Base-by-base conservation (phyloP, 2,329 filamentous ascomycete species). In the Cercospora sojina region DNA sequence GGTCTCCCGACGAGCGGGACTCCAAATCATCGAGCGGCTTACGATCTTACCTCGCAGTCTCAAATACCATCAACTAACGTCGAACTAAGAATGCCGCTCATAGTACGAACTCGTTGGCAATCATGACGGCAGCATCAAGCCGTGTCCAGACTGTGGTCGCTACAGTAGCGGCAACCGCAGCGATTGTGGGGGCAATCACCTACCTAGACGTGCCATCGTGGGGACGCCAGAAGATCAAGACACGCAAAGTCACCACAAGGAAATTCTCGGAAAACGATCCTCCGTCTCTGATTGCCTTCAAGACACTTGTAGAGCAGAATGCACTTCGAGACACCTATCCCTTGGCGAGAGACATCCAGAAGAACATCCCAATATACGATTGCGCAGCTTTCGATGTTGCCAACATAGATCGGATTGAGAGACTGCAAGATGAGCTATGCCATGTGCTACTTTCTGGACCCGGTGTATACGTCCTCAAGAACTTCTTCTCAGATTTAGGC, bases 381-480 rank as follows among this genome's bases (percentile, higher is more conserved):
- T 77, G 86, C 5, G 70, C 76, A 0, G 67, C 72, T 2, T 79
- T 80, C 64, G 74, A 80, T 3, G 71, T 78, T 3, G 65, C 77
- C 0, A 74, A 79, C 27, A 12, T 71, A 6, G 53, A 69, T 1
- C 71, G 75, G n/a, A 72, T 78, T 29, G 68, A 77, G 16, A 71
- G 75, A 3, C 80, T 88, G 2, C 85, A 88, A 74, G 83, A 88
- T 69, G 87, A 89, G 78, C 86, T 86, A 83, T 83, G 88, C 71
- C 80, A 85, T 66, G 81, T 86, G 64, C 82, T 89, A 2, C 79
- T 82, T 64, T 77, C 80, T 1, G 87, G 87, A 0, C 85, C 87
- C 0, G 87, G 87, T 4, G 85, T 89, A 13, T 83, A 87, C 68
- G 83, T 88, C n/a, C 80, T 86, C 3, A 82, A 84, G 59, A 77